Evolutionary conservation across 768 basidiomycete species (phyloP), one percentile per base, ranked within the genome.

Genomic region (Chlorophyllum brunneum): DNA sequence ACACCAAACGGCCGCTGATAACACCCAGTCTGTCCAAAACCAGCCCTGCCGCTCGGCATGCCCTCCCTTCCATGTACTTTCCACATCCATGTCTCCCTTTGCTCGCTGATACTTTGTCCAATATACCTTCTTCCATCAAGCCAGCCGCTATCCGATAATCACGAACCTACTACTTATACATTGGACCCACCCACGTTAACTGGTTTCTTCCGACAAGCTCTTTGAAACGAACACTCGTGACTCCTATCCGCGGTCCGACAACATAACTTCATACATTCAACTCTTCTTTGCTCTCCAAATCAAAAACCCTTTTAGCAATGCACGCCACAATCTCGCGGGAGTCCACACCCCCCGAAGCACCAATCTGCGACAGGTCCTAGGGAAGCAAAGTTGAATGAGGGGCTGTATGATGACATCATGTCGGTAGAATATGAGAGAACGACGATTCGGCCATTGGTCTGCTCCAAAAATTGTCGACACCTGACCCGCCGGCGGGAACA

Each of bases 371-470:
- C 34, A 38, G 36, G 34, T 29, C 10, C 13, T n/a, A n/a, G n/a
- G n/a, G n/a, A n/a, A n/a, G n/a, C n/a, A n/a, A n/a, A n/a, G n/a
- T n/a, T n/a, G n/a, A n/a, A n/a, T n/a, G 40, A 18, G 5, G 11
- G 29, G 11, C 24, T 20, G 15, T 20, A 40, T n/a, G 9, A 41
- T 50, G 39, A 42, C 48, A 50, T 50, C 37, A 49, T 13, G 29
- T 20, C 16, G 23, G 49, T 42, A 51, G 49, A 51, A 33, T 42
- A 49, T 13, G 26, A 39, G 48, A 49, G 38, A 39, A 40, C 5
- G 10, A 31, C 37, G 13, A 30, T 39, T 48, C 16, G 24, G 47
- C n/a, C n/a, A n/a, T n/a, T n/a, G 27, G 37, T 22, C 37, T 31
- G 11, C 39, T 24, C 48, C 38, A 31, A 30, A 6, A 27, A 40